phyloP scores from a whole-genome alignment of 2,329 filamentous ascomycete species.

The Neonectria punicea region DNA sequence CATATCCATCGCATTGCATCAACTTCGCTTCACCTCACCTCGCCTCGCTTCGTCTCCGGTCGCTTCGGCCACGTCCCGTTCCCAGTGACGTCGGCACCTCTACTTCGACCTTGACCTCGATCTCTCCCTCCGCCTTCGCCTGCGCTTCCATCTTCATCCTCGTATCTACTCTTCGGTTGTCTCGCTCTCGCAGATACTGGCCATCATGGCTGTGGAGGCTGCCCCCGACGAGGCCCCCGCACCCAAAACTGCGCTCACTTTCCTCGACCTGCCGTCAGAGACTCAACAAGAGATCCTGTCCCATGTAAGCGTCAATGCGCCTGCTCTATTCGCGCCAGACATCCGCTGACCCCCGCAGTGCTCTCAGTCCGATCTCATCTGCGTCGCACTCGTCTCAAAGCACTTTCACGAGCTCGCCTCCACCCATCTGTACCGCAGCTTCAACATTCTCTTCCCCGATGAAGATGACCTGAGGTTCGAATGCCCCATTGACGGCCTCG shows the following conservation, averaged over 20 bases:
- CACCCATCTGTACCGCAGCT: constrained; percentile 67
- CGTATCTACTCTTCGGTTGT: constrained; percentile 17
- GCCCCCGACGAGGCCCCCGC: constrained; percentile 44
- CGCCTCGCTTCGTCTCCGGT: not conserved
- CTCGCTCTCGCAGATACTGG: constrained; percentile 6
- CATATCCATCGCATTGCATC: constrained; percentile 21
- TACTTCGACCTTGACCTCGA: not conserved
- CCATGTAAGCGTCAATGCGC: constrained; percentile 51
- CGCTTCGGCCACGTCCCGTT: constrained; percentile 9
- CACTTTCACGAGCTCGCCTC: constrained; percentile 68
- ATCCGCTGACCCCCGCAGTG: constrained; percentile 52
- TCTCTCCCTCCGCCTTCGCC: not conserved
- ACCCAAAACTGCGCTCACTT: constrained; percentile 39
- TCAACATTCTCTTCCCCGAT: constrained; percentile 70
- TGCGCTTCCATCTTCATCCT: constrained; percentile 1
- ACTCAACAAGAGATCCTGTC: constrained; percentile 60
- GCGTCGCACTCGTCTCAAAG: constrained; percentile 67
- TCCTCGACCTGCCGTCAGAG: constrained; percentile 59
- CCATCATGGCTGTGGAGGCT: constrained; percentile 50
- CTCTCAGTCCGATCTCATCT: constrained; percentile 63
- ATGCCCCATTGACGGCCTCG: constrained; percentile 65
- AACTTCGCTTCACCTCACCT: not conserved
- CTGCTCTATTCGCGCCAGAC: not conserved
- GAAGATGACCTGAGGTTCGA: constrained; percentile 64
- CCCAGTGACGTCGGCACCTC: constrained; percentile 2